Evolutionary conservation across 1,284 basidiomycete genomes (phyloP).

Genomic region (Moesziomyces parantarcticus): DNA sequence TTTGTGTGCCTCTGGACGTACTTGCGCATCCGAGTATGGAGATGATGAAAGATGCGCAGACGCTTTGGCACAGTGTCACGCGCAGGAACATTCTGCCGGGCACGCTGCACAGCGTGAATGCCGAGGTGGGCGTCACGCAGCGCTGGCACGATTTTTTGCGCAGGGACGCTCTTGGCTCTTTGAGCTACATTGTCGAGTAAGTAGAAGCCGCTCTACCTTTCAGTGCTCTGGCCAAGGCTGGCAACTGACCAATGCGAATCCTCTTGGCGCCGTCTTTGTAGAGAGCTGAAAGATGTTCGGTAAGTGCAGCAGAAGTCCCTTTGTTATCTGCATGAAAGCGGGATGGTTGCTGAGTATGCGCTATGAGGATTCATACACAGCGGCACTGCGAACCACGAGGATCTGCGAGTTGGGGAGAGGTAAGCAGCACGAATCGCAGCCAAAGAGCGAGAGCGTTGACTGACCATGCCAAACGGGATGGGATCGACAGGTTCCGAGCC

Average conservation of each 20-base stretch:
- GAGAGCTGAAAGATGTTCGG: too few species aligned
- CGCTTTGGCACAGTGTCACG: slow-evolving; percentile 17
- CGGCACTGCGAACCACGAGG: too few species aligned
- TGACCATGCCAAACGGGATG: neutral
- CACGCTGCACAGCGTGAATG: slow-evolving; percentile 11
- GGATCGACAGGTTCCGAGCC: slow-evolving; percentile 3
- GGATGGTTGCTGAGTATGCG: too few species aligned
- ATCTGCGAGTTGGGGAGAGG: too few species aligned
- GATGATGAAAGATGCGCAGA: slow-evolving; percentile 7
- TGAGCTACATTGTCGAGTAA: slow-evolving; percentile 4
- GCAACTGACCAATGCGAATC: too few species aligned
- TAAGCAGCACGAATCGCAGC: too few species aligned
- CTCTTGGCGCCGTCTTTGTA: too few species aligned
- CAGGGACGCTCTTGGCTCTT: neutral
- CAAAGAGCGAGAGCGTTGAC: neutral
- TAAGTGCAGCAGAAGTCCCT: too few species aligned
- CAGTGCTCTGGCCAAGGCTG: neutral
- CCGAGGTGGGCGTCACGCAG: slow-evolving; percentile 6
- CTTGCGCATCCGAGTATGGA: slow-evolving; percentile 4
- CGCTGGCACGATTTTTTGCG: slow-evolving; percentile 18
- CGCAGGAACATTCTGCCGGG: slow-evolving; percentile 18
- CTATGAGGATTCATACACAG: too few species aligned
- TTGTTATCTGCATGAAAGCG: too few species aligned
- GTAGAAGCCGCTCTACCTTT: neutral
- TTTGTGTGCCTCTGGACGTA: neutral